phyloP scores from a whole-genome alignment of 176 grass and related monocot genomes.

The Carex cristatella region DNA sequence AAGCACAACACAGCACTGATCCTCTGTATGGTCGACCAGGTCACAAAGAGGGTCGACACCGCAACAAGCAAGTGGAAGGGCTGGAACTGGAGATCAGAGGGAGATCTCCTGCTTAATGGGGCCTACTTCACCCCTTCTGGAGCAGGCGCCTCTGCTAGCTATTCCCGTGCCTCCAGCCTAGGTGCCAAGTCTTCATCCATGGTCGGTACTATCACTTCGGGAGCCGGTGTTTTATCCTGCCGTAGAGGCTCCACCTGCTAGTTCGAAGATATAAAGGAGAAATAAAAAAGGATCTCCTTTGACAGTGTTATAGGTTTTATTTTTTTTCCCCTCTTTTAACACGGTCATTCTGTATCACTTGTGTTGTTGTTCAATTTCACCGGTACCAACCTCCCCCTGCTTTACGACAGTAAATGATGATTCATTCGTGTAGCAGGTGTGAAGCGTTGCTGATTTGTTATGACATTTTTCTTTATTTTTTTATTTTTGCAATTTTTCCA shows the following conservation, averaged over 20 bases:
- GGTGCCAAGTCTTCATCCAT: constrained; percentile 88
- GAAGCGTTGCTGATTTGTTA: constrained; percentile 90
- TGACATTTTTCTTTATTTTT: constrained; percentile 10
- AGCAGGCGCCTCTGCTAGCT: constrained; percentile 64
- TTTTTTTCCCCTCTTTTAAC: constrained; percentile 3
- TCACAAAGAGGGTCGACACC: constrained; percentile 71
- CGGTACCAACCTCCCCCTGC: constrained; percentile 82
- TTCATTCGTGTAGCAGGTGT: constrained; percentile 55
- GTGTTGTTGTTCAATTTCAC: constrained; percentile 37
- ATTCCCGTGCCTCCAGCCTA: constrained; percentile 71
- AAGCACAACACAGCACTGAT: not conserved
- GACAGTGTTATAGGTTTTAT: constrained; percentile 44
- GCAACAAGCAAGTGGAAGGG: constrained; percentile 39
- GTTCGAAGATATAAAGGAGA: constrained; percentile 41
- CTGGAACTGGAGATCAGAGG: constrained; percentile 96
- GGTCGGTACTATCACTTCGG: constrained; percentile 65
- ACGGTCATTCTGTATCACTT: constrained; percentile 18
- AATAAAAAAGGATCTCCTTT: constrained; percentile 23
- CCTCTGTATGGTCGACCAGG: constrained; percentile 22
- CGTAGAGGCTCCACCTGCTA: constrained; percentile 47
- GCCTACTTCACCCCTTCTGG: constrained; percentile 82
- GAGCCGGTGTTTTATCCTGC: constrained; percentile 43
- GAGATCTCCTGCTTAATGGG: constrained; percentile 65
- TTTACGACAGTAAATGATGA: constrained; percentile 20
- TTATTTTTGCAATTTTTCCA: not conserved